Evolutionary conservation across 176 grass and related monocot species (phyloP), one percentile per base, ranked within the genome.

Genomic region (Pontederia paniculata): DNA sequence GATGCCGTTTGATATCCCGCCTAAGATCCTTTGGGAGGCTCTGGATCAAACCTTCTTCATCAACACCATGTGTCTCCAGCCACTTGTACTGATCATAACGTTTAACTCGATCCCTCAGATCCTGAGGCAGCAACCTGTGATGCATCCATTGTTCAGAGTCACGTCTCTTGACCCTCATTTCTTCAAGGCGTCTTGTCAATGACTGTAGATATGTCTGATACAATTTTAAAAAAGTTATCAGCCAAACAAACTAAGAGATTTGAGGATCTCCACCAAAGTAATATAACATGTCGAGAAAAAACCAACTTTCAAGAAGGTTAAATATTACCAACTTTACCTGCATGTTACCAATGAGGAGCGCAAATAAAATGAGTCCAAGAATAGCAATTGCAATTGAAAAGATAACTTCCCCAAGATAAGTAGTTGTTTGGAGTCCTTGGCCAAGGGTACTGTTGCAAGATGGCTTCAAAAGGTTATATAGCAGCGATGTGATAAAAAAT

Each of bases 71-170:
- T 20, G 86, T 97, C 62, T 97, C 91, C 69, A 97, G 61, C 91
- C 91, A 97, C 55, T 77, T 81, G 31, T 97, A 97, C 9, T 88
- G 80, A 55, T 97, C 91, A 69, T 87, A 97, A 42, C 74, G 76
- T 60, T 83, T 84, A 15, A 97, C 91, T 66, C 83, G 80, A 52
- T 97, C 71, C 80, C 74, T 89, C 15, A 97, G 88, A 7, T 75
- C 41, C 3, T 74, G 44, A 25, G 91, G 91, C 45, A 97, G 57
- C 14, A 88, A 70, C 17, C 83, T 79, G 44, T 97, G 91, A 67
- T 88, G 91, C 91, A 97, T 97, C 91, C 91, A 90, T 69, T 87
- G 83, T 61, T 97, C 86, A 52, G 91, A 77, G 62, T 97, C 91
- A 37, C 80, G 82, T 46, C 89, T 97, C 72, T 90, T 84, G 68